Conservation (phyloP, 495 filamentous ascomycete genomes). For the Talaromyces borbonicus region DNA sequence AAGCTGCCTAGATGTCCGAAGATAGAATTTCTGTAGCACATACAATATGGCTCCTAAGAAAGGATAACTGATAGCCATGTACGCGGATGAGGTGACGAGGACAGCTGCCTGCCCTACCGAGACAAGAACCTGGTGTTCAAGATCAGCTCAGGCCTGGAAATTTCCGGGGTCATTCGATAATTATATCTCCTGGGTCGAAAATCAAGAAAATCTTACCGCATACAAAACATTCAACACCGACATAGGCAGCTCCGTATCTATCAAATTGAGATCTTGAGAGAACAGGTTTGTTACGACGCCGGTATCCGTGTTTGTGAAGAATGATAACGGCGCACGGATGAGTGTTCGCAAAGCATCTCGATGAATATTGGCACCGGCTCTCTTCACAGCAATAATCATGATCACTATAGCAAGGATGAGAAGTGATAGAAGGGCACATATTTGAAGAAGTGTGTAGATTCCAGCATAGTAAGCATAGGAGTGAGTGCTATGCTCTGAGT, state of each 20-base stretch:
- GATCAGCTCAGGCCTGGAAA: too few species aligned
- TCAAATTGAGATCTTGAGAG: slow-evolving; percentile 49
- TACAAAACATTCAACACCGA: slow-evolving; percentile 8
- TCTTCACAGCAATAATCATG: slow-evolving; percentile 1
- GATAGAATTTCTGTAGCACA: slow-evolving; percentile 48
- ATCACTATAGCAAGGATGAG: background rate
- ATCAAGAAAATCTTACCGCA: slow-evolving; percentile 18
- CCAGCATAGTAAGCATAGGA: slow-evolving; percentile 23
- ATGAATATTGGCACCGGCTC: slow-evolving; percentile 10
- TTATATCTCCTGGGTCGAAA: too few species aligned
- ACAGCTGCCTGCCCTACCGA: slow-evolving; percentile 37
- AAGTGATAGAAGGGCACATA: slow-evolving; percentile 12
- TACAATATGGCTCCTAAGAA: slow-evolving; percentile 37
- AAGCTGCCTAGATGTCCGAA: slow-evolving; percentile 52
- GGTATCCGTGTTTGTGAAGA: slow-evolving; percentile 37
- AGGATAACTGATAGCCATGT: slow-evolving; percentile 40
- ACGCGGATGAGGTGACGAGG: slow-evolving; percentile 37
- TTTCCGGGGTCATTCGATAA: too few species aligned
- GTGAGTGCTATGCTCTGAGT: slow-evolving; percentile 16
- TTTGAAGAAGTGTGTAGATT: slow-evolving; percentile 22
- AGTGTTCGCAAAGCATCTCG: slow-evolving; percentile 9
- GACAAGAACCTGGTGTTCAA: background rate
- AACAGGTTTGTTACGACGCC: slow-evolving; percentile 43
- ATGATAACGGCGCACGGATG: slow-evolving; percentile 32
- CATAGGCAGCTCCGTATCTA: slow-evolving; percentile 45